Evolutionary conservation across 1,139 yeast species (phyloP), one percentile per base, ranked within the genome.

Genomic region (Debaryomyces coudertii): DNA sequence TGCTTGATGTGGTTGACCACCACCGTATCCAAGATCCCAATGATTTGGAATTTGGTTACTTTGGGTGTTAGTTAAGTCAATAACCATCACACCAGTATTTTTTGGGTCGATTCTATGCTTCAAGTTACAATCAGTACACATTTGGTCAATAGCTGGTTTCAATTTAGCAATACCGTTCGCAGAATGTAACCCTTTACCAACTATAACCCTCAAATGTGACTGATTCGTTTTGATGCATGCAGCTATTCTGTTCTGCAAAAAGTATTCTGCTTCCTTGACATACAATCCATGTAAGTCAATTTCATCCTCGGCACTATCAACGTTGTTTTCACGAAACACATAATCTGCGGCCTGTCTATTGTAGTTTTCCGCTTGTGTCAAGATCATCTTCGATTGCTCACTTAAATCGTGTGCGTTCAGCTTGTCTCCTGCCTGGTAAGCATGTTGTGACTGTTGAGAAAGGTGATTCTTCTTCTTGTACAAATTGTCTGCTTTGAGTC

Each of bases 111-210:
- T 73, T 53, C 80, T 73, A 55, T 80, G 83, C 24, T 66, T 76
- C 55, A 92, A 75, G 14, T 79, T 69, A 46, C 85, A 79, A 55
- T 87, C 86, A 36, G 69, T 63, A 64, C 96, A 90, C 62, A 90
- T 69, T 38, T 82, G 79, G 59, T 88, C 93, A 14, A 90, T 83
- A 0, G 97, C 97, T 1, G 97, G 97, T 63, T 86, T 88, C 56
- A 93, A 69, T 65, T 90, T 92, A 42, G 97, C 93, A 42, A 89
- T 80, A 27, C 95, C 95, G 54, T 83, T 73, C 42, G 78, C 75
- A 0, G 97, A 88, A 63, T 93, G 98, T 43, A 83, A 62, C 9
- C 98, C 99, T 65, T 92, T 92, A n/a, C 98, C 98, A 8, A 90
- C 97, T 61, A 93, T 92, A 15, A 89, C 89, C 48, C 77, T 69